Evolutionary conservation across 1,284 basidiomycete genomes (phyloP).

Genomic region (Malassezia psittaci): DNA sequence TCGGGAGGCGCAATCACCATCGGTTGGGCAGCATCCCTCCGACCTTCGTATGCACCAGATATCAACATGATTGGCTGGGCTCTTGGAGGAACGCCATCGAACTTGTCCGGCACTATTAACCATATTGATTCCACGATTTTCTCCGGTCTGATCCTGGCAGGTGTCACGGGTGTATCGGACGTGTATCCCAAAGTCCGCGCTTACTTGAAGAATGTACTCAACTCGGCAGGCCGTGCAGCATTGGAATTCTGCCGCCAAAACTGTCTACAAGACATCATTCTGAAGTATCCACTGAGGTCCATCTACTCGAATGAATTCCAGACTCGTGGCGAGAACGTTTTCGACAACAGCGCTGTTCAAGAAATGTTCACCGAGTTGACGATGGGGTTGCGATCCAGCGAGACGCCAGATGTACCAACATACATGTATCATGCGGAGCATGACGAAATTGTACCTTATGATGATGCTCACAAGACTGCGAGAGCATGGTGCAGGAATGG

Average conservation of each 20-base stretch:
- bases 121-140: neutral
- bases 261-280: neutral
- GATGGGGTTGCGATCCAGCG: neutral
- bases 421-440: neutral
- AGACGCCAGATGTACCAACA: neutral
- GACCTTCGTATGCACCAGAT: conserved; percentile 25
- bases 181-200: conserved; percentile 10
- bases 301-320: neutral
- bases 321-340: neutral
- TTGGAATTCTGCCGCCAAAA: neutral
- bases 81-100: neutral
- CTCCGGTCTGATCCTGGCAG: conserved; percentile 29
- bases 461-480: neutral
- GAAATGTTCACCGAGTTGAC: neutral
- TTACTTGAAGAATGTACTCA: neutral
- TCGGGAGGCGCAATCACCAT: conserved; percentile 35
- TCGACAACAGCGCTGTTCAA: neutral
- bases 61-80: conserved; percentile 8
- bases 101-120: neutral
- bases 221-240: neutral
- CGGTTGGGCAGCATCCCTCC: conserved; percentile 29
- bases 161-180: conserved; percentile 21
- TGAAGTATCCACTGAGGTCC: neutral
- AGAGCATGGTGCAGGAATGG: neutral
- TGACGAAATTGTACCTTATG: neutral